Percentiles rank a stretch among this genome's conserved stretches.
Evolutionary conservation across 495 filamentous ascomycete genomes (phyloP).

Genomic region (Aspergillus mulundensis): DNA sequence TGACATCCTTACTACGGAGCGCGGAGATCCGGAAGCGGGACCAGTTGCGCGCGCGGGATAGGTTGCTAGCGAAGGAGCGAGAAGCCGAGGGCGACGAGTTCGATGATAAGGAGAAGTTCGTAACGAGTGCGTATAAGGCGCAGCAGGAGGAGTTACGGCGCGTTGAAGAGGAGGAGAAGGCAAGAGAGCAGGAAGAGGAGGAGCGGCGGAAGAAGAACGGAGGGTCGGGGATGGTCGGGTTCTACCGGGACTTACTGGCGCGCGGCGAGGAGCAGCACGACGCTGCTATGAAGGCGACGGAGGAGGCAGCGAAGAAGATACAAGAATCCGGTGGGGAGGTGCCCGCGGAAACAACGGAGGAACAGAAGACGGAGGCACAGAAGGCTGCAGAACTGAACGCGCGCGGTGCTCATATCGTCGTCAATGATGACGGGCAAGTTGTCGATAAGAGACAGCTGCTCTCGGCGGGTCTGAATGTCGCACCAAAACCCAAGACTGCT

Average conservation of each 20-base stretch:
- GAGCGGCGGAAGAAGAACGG: constrained; percentile 57
- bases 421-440: constrained; percentile 93
- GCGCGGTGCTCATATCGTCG: constrained; percentile 59
- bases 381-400: constrained; percentile 70
- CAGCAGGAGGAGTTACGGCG: constrained; percentile 81
- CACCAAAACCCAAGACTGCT: constrained; percentile 51
- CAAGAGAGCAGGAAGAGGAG: constrained; percentile 63
- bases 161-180: constrained; percentile 76
- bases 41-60: constrained; percentile 80
- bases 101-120: constrained; percentile 93
- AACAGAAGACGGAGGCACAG: constrained; percentile 65
- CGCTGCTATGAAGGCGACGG: constrained; percentile 60
- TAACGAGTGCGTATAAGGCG: constrained; percentile 90
- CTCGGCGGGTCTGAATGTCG: constrained; percentile 81
- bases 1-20: constrained; percentile 71
- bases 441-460: constrained; percentile 91
- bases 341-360: constrained; percentile 27
- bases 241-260: constrained; percentile 81
- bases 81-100: constrained; percentile 93
- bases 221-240: constrained; percentile 73
- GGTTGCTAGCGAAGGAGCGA: constrained; percentile 78
- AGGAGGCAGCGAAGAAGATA: constrained; percentile 58
- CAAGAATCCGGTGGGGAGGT: constrained; percentile 30
- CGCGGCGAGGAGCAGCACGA: constrained; percentile 72
- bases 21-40: constrained; percentile 88